Evolutionary conservation across 225 moss, liverwort and hornwort species (phyloP).

Genomic region (Marchantia paleacea): DNA sequence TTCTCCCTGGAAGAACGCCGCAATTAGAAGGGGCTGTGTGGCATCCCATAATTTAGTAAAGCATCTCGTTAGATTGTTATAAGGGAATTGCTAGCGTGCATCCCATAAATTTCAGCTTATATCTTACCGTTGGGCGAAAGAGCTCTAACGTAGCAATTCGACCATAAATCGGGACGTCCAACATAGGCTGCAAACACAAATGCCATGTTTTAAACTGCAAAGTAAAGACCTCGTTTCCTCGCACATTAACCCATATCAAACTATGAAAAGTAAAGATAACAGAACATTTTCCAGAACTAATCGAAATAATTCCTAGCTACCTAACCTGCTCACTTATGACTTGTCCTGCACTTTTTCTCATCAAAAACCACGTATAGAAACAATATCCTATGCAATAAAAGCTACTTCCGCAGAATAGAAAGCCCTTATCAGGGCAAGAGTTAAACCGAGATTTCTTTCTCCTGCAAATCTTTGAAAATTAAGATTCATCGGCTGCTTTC

Average conservation of each 20-base stretch:
- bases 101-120: neutral
- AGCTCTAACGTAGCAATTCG: slow-evolving; percentile 86
- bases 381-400: neutral
- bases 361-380: neutral
- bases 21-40: neutral
- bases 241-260: neutral
- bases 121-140: slow-evolving; percentile 83
- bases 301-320: neutral
- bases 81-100: neutral
- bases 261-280: neutral
- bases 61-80: neutral
- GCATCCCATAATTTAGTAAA: too few relatives aligned
- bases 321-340: neutral
- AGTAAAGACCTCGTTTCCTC: neutral
- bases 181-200: slow-evolving; percentile 68
- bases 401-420: too few relatives aligned
- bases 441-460: too few relatives aligned
- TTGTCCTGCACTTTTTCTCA: neutral
- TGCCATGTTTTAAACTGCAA: neutral
- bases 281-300: neutral
- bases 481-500: too few relatives aligned
- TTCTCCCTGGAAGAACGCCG: slow-evolving; percentile 59
- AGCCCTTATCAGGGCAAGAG: too few relatives aligned
- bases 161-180: slow-evolving; percentile 96
- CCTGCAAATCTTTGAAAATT: too few relatives aligned